Conservation (phyloP, 148 eudicot species). For the Polygonum aviculare region DNA sequence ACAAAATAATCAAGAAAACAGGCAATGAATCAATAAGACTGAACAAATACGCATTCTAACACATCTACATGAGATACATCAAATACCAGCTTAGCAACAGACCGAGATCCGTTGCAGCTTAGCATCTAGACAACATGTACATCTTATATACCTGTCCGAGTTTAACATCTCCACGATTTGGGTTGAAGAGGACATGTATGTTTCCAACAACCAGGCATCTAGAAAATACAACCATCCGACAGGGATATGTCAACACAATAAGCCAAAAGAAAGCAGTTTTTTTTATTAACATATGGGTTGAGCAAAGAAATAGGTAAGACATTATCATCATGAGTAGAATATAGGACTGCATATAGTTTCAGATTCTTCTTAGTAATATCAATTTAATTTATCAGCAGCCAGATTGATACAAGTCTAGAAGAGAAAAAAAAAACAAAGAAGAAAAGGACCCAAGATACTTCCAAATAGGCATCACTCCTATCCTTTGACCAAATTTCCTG, state of each 20-base stretch:
- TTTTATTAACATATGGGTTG: not conserved
- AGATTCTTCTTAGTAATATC: not conserved
- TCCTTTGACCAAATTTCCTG: not conserved
- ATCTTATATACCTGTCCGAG: conserved; percentile 71
- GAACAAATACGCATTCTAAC: not conserved
- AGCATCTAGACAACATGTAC: not conserved
- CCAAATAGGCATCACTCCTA: not conserved
- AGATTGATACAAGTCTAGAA: not conserved
- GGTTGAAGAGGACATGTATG: conserved; percentile 79
- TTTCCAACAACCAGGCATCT: conserved; percentile 68
- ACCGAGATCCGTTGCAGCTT: not conserved
- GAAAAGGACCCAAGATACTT: not conserved
- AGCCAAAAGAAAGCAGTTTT: not conserved
- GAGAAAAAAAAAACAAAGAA: not conserved
- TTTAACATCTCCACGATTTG: conserved; percentile 85
- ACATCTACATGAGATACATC: not conserved
- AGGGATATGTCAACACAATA: conserved; percentile 11
- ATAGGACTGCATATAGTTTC: not conserved
- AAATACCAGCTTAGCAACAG: not conserved
- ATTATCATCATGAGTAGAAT: not conserved
- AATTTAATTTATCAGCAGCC: not conserved
- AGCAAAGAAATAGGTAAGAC: not conserved
- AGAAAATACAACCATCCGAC: conserved; percentile 18
- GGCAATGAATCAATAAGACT: not conserved
- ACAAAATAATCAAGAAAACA: not conserved